Conservation (phyloP, 2,329 filamentous ascomycete species). For the Monilinia fructigena region DNA sequence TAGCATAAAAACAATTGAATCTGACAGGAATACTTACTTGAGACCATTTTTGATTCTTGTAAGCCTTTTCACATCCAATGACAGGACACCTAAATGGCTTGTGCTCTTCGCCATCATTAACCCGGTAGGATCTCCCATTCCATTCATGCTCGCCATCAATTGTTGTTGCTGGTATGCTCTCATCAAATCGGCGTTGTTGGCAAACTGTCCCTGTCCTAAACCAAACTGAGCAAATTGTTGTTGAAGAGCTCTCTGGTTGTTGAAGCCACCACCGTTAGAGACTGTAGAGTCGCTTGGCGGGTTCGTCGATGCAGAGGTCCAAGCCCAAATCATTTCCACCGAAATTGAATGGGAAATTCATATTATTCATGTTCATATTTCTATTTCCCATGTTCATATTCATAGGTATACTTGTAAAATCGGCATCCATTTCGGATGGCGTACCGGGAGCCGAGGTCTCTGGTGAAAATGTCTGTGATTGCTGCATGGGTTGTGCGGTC, state of each 20-base stretch:
- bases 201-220: constrained; percentile 66
- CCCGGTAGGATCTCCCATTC: constrained; percentile 40
- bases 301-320: constrained; percentile 79
- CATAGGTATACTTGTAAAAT: constrained; percentile 60
- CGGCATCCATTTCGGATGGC: constrained; percentile 72
- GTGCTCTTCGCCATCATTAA: constrained; percentile 75
- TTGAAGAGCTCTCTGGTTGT: constrained; percentile 62
- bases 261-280: constrained; percentile 68
- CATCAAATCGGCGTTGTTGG: constrained; percentile 62
- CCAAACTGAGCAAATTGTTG: constrained; percentile 71
- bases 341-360: constrained; percentile 40
- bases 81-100: constrained; percentile 98
- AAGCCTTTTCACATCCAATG: constrained; percentile 97
- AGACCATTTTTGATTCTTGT: constrained; percentile 99
- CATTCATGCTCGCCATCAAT: constrained; percentile 46
- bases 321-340: constrained; percentile 51
- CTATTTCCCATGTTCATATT: constrained; percentile 57
- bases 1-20: constrained; percentile 23
- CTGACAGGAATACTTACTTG: constrained; percentile 62
- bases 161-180: constrained; percentile 62
- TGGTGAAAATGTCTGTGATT: constrained; percentile 46
- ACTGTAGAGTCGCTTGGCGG: constrained; percentile 89
- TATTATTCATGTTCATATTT: constrained; percentile 52
- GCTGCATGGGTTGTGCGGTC: constrained; percentile 67
- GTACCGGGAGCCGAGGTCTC: constrained; percentile 69